These are phyloP conservation scores for Trametes polyzona DNA, from an alignment of 1,284 basidiomycete genomes.

Conservation along the genomic window DNA sequence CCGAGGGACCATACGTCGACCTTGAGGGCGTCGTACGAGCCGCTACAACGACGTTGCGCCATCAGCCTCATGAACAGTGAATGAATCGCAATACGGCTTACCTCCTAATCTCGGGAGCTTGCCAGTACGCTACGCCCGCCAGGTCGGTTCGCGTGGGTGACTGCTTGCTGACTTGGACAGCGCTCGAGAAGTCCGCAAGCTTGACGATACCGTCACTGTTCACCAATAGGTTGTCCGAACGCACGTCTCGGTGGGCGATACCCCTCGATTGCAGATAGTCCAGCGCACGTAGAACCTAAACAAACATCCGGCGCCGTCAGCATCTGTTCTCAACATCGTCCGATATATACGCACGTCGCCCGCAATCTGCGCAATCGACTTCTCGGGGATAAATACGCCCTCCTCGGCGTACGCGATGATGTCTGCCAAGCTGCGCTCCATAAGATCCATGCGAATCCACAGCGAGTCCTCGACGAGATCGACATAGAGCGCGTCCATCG, in stretches of 20 bases:
- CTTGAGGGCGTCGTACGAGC: constrained; percentile 72
- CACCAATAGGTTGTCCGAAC: constrained; percentile 78
- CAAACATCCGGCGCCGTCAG: not conserved
- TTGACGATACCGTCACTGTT: constrained; percentile 70
- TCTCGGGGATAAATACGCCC: constrained; percentile 46
- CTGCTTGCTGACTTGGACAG: constrained; percentile 56
- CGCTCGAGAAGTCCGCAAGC: constrained; percentile 80
- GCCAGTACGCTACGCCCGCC: constrained; percentile 79
- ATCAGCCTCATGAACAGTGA: not conserved
- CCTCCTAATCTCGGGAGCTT: constrained; percentile 73
- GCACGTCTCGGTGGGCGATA: constrained; percentile 78
- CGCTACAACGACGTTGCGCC: constrained; percentile 40
- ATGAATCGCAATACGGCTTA: constrained; percentile 39
- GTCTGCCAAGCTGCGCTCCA: constrained; percentile 83
- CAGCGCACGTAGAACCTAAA: constrained; percentile 64
- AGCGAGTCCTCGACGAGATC: constrained; percentile 66
- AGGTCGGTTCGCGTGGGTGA: constrained; percentile 54
- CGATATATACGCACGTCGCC: constrained; percentile 60
- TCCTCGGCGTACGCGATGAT: constrained; percentile 68
- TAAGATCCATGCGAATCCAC: constrained; percentile 85
- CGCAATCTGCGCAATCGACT: constrained; percentile 57
- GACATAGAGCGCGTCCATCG: constrained; percentile 71
- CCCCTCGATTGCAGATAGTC: constrained; percentile 62
- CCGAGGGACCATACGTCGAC: constrained; percentile 83
- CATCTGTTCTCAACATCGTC: not conserved